These are phyloP conservation scores for Agaricus bisporus DNA, from an alignment of 768 basidiomycete genomes.

Conservation along the genomic window DNA sequence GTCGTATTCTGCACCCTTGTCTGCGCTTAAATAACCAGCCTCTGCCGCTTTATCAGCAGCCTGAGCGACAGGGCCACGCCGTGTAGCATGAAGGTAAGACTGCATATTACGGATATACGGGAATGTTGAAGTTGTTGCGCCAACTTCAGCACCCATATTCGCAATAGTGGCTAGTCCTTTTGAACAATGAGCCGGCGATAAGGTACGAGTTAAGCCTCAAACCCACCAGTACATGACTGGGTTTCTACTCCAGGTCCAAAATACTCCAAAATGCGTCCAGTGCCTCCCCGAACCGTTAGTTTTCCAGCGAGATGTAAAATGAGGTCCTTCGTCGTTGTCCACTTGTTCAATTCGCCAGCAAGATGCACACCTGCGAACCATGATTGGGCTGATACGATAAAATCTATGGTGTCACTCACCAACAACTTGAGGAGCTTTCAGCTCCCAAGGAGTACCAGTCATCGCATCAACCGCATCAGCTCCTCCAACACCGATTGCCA, in stretches of 20 bases:
- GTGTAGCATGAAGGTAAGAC: conserved; percentile 84
- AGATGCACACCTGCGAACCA: conserved; percentile 67
- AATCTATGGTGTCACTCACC: conserved; percentile 37
- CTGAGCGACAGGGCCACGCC: conserved; percentile 76
- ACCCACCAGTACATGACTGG: conserved; percentile 87
- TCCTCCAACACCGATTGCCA: conserved; percentile 98
- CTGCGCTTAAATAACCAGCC: conserved; percentile 74
- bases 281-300: conserved; percentile 92
- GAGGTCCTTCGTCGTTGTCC: conserved; percentile 95
- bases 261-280: conserved; percentile 94
- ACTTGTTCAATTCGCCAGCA: conserved; percentile 80
- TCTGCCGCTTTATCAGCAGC: conserved; percentile 83
- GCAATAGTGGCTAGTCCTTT: conserved; percentile 88
- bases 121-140: conserved; percentile 98
- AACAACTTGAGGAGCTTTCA: conserved; percentile 83
- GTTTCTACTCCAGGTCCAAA: conserved; percentile 86
- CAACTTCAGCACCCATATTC: conserved; percentile 99
- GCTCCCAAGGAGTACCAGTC: conserved; percentile 97
- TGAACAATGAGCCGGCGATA: not conserved
- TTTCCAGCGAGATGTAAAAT: conserved; percentile 92
- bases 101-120: conserved; percentile 91
- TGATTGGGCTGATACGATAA: not conserved
- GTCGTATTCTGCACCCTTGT: conserved; percentile 89
- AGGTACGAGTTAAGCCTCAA: not conserved
- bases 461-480: conserved; percentile 98